phyloP scores from a whole-genome alignment of 768 basidiomycete genomes.

The Amanita thiersii region DNA sequence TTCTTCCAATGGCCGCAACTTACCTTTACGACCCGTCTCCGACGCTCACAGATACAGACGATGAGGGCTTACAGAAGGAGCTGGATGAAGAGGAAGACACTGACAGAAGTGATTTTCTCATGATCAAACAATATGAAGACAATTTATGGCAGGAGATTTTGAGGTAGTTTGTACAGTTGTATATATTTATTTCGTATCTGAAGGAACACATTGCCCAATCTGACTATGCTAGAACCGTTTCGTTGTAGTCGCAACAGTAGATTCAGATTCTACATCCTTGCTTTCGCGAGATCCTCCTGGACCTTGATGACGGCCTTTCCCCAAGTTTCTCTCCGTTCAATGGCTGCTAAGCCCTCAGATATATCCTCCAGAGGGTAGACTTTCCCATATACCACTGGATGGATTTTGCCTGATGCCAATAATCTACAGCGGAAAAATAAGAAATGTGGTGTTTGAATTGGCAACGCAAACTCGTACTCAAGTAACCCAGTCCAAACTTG shows the following conservation, averaged over 20 bases:
- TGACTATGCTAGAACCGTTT: too few relatives aligned
- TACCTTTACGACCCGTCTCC: conserved; percentile 3
- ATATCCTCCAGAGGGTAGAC: conserved; percentile 63
- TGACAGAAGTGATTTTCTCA: conserved; percentile 26
- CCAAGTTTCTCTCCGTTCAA: conserved; percentile 86
- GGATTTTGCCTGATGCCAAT: conserved; percentile 54
- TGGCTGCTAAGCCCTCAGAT: conserved; percentile 58
- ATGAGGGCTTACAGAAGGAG: conserved; percentile 22
- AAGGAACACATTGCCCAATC: too few relatives aligned
- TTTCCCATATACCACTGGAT: conserved; percentile 64
- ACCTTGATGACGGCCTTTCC: conserved; percentile 78
- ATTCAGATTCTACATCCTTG: conserved; percentile 30
- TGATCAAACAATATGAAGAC: conserved; percentile 27
- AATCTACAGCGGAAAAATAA: conserved; percentile 27
- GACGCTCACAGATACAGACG: conserved; percentile 18
- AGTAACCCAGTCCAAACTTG: conserved; percentile 70
- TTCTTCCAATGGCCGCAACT: not conserved
- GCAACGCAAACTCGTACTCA: conserved; percentile 24
- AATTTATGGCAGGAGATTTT: conserved; percentile 27
- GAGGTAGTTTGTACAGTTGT: not conserved
- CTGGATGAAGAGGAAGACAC: conserved; percentile 33
- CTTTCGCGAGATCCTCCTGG: conserved; percentile 35
- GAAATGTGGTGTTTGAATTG: conserved; percentile 1
- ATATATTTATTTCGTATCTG: too few relatives aligned
- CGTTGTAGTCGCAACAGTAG: not conserved